Conservation (phyloP, 257 asterid genomes). For the Capsicum pubescens region DNA sequence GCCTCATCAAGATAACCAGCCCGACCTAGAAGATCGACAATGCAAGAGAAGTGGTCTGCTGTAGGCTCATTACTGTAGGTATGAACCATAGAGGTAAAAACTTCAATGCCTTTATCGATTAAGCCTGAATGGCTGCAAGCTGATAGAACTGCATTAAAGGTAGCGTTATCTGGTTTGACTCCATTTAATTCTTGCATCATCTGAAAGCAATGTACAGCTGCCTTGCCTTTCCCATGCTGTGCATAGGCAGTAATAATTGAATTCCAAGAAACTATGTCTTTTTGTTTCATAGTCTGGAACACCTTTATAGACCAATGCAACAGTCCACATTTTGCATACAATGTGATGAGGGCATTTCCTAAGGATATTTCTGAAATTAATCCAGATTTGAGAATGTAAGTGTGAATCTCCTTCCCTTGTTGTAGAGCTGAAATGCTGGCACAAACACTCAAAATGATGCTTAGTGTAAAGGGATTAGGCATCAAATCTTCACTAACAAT, state of each 20-base stretch:
- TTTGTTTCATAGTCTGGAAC: slow-evolving; percentile 52
- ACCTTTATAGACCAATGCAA: slow-evolving; percentile 59
- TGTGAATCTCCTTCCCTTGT: slow-evolving; percentile 73
- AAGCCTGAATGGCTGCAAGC: slow-evolving; percentile 91
- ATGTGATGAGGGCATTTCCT: slow-evolving; percentile 67
- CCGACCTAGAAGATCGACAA: slow-evolving; percentile 73
- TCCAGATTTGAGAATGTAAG: slow-evolving; percentile 50
- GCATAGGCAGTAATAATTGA: slow-evolving; percentile 77
- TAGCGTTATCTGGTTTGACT: slow-evolving; percentile 68
- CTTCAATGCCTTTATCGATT: slow-evolving; percentile 59
- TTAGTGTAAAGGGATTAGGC: slow-evolving; percentile 78
- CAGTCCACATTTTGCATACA: slow-evolving; percentile 77
- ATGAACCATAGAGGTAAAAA: slow-evolving; percentile 64
- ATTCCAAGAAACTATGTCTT: slow-evolving; percentile 79
- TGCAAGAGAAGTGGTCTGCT: slow-evolving; percentile 68
- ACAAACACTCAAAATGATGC: slow-evolving; percentile 72
- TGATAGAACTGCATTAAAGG: slow-evolving; percentile 81
- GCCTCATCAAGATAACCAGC: slow-evolving; percentile 78
- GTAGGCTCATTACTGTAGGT: slow-evolving; percentile 57
- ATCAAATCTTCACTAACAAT: slow-evolving; percentile 40
- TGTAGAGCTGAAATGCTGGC: slow-evolving; percentile 59
- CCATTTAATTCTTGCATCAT: slow-evolving; percentile 50
- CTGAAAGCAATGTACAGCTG: slow-evolving; percentile 67
- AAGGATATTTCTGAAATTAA: slow-evolving; percentile 58
- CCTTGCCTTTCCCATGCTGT: slow-evolving; percentile 74